phyloP scores from a whole-genome alignment of 768 basidiomycete genomes.

The Infundibulicybe gibba region DNA sequence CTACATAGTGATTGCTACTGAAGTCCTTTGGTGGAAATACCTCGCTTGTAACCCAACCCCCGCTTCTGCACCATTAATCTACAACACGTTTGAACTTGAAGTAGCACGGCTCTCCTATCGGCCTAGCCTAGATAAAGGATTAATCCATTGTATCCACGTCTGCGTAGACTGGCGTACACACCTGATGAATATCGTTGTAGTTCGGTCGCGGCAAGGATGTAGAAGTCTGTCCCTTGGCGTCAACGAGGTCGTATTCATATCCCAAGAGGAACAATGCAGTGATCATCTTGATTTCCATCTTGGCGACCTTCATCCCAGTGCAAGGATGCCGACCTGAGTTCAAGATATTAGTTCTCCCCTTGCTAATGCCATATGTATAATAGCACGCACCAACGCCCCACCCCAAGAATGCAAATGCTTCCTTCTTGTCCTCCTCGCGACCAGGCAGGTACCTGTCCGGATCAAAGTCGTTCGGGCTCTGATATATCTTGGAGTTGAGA shows the following conservation, averaged over 20 bases:
- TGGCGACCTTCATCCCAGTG: slow-evolving; percentile 33
- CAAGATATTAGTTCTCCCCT: too few species aligned
- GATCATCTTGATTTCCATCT: slow-evolving; percentile 34
- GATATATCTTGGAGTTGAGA: slow-evolving; percentile 29
- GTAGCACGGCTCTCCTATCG: too few species aligned
- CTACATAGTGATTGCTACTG: too few species aligned
- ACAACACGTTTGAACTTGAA: too few species aligned
- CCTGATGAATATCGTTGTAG: slow-evolving; percentile 28
- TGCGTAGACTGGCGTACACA: slow-evolving; percentile 3
- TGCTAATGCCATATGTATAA: background rate
- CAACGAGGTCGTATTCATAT: slow-evolving; percentile 31
- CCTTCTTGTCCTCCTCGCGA: slow-evolving; percentile 31
- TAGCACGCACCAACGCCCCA: slow-evolving; percentile 34
- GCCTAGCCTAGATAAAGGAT: too few species aligned
- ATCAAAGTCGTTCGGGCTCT: slow-evolving; percentile 29
- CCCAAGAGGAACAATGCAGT: slow-evolving; percentile 27
- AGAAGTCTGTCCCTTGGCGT: slow-evolving; percentile 24
- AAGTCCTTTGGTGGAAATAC: too few species aligned
- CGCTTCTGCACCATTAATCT: too few species aligned
- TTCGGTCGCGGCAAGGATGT: slow-evolving; percentile 24
- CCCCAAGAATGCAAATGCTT: slow-evolving; percentile 25
- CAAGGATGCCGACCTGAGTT: slow-evolving; percentile 33
- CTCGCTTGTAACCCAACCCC: too few species aligned
- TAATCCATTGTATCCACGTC: too few species aligned
- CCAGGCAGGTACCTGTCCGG: slow-evolving; percentile 26